These are phyloP conservation scores for Aegilops bicornis DNA, from an alignment of 176 grass and related monocot species.

Conservation along the genomic window DNA sequence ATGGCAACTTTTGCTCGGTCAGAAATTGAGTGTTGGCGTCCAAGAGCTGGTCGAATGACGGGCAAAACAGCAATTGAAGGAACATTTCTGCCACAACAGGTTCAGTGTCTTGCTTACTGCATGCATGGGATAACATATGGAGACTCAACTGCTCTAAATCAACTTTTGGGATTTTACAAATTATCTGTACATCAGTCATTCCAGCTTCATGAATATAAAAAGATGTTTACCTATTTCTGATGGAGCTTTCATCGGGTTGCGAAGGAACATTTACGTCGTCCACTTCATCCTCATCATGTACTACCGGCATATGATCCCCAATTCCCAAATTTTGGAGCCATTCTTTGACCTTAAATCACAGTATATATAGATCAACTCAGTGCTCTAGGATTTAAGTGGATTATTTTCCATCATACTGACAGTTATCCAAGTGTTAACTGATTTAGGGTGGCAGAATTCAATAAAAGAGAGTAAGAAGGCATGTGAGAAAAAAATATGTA, in stretches of 20 bases:
- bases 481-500: background rate
- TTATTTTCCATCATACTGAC: background rate
- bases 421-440: slow-evolving; percentile 10
- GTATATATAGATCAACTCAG: slow-evolving; percentile 20
- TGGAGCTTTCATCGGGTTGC: slow-evolving; percentile 68
- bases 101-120: slow-evolving; percentile 59
- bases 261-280: slow-evolving; percentile 80
- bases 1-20: slow-evolving; percentile 90
- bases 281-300: slow-evolving; percentile 93
- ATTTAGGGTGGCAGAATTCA: background rate
- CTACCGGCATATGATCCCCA: slow-evolving; percentile 79
- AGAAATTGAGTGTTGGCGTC: slow-evolving; percentile 89
- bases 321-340: slow-evolving; percentile 98
- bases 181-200: slow-evolving; percentile 23
- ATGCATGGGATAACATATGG: slow-evolving; percentile 59
- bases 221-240: slow-evolving; percentile 73
- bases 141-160: slow-evolving; percentile 55
- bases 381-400: background rate
- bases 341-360: slow-evolving; percentile 83
- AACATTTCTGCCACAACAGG: slow-evolving; percentile 87
- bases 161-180: slow-evolving; percentile 34
- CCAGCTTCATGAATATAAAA: background rate
- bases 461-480: background rate
- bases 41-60: slow-evolving; percentile 89
- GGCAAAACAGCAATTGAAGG: slow-evolving; percentile 97